phyloP scores from a whole-genome alignment of 2,329 filamentous ascomycete species.

The Phyllosticta capitalensis region DNA sequence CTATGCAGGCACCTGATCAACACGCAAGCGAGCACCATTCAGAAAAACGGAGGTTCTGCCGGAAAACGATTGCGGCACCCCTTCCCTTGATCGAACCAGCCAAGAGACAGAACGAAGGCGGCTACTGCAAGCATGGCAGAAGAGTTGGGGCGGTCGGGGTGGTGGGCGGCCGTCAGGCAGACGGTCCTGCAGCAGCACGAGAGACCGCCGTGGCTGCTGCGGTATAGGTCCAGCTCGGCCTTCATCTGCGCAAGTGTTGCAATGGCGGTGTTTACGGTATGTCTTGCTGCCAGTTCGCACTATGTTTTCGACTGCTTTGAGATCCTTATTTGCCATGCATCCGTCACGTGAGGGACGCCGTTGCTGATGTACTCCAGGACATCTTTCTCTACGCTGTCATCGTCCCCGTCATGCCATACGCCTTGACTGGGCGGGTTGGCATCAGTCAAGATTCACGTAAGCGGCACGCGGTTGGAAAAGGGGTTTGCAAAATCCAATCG shows the following conservation, averaged over 20 bases:
- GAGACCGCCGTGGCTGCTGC: conserved; percentile 22
- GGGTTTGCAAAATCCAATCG: not conserved
- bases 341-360: not conserved
- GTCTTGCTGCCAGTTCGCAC: not conserved
- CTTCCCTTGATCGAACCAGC: not conserved
- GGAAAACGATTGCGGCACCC: not conserved
- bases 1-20: not conserved
- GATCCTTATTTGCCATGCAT: not conserved
- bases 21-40: not conserved
- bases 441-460: conserved; percentile 33
- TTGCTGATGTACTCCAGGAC: conserved; percentile 30
- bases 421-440: conserved; percentile 47
- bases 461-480: not conserved
- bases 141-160: not conserved
- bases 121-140: not conserved
- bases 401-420: conserved; percentile 63
- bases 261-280: conserved; percentile 29
- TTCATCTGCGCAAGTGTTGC: conserved; percentile 27
- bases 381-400: conserved; percentile 57
- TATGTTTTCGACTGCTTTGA: not conserved
- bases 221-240: conserved; percentile 23
- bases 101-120: not conserved
- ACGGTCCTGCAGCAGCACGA: not conserved
- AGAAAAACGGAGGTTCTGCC: not conserved
- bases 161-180: not conserved